Base-by-base conservation (phyloP, 2,329 filamentous ascomycete genomes). In the Colletotrichum tropicicola region DNA sequence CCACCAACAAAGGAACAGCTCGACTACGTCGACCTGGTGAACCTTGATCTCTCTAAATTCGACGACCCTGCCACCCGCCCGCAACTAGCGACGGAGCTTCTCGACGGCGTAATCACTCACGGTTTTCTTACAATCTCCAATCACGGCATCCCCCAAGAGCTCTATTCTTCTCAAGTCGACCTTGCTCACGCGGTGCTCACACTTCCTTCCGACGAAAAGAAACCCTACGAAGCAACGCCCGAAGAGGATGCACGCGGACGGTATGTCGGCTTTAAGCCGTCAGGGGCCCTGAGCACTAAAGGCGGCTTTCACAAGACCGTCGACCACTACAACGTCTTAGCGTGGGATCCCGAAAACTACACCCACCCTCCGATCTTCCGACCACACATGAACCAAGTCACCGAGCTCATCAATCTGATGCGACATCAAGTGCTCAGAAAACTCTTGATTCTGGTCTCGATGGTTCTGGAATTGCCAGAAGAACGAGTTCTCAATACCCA, bases 251-350 rank as follows among this genome's bases (percentile, higher is more conserved):
- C 68, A 15, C 68, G 68, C n/a, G 73, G 73, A 13, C 58, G 70
- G 1, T 74, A 74, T 54, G 72, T 72, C 21, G 73, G 73, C 4
- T 74, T 69, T 64, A 74, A 74, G 64, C 70, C 71, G 12, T 53
- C 72, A 3, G 72, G 73, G 30, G 68, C 55, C 45, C 68, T 68
- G 32, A 70, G 61, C 55, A 67, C 59, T 56, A 73, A 63, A 32
- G 56, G 19, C 12, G 35, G 56, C 37, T 59, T 44, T 15, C 56
- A 49, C 19, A 59, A 59, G 27, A 49, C 56, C 7, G 17, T 59
- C 12, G 56, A 59, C n/a, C 56, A 59, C 37, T 59, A 59, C 47
- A 52, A 59, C 47, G 43, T 59, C 19, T 37, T 28, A 6, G 56
- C 39, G 6, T 67, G 71, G 37, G 71, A 74, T 12, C 70, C 68